Conservation (phyloP, 352 stramenopile species). For the Lagenidium giganteum region DNA sequence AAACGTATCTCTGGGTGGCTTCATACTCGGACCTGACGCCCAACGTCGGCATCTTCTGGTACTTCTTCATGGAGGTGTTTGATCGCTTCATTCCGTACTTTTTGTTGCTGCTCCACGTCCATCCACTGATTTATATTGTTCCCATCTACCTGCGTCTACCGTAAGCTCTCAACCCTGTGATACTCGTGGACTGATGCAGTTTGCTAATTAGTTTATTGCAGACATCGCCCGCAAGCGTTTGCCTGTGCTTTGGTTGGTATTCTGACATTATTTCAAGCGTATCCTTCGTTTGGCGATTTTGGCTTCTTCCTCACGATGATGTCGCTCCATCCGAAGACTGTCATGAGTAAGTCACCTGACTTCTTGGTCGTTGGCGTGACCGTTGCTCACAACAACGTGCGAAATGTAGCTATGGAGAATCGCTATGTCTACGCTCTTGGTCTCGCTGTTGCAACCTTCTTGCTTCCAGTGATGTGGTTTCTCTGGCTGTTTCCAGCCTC, state of each 20-base stretch:
- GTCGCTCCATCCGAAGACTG: conserved; percentile 69
- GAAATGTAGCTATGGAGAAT: too few relatives aligned
- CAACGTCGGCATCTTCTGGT: conserved; percentile 86
- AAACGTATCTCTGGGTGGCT: conserved; percentile 79
- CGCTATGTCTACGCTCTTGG: conserved; percentile 71
- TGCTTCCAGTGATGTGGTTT: conserved; percentile 85
- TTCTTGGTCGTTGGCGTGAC: background rate
- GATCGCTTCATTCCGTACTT: conserved; percentile 85
- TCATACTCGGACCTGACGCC: conserved; percentile 79
- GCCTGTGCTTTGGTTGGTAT: conserved; percentile 64
- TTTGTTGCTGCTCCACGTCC: conserved; percentile 71
- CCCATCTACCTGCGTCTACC: conserved; percentile 73
- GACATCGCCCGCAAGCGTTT: conserved; percentile 64
- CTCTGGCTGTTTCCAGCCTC: conserved; percentile 83
- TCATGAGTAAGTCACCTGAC: conserved; percentile 46
- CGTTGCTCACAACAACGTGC: too few relatives aligned
- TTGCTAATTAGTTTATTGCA: too few relatives aligned
- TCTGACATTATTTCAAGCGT: conserved; percentile 75
- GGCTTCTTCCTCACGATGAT: conserved; percentile 68
- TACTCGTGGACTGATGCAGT: too few relatives aligned
- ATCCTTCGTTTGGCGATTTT: conserved; percentile 74
- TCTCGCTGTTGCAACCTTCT: conserved; percentile 57
- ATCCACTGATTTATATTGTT: conserved; percentile 76
- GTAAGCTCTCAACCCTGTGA: too few relatives aligned
- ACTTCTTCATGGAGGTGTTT: conserved; percentile 88